These are phyloP conservation scores for Echinochloa phyllopogon DNA, from an alignment of 176 grass and related monocot species.

Conservation along the genomic window DNA sequence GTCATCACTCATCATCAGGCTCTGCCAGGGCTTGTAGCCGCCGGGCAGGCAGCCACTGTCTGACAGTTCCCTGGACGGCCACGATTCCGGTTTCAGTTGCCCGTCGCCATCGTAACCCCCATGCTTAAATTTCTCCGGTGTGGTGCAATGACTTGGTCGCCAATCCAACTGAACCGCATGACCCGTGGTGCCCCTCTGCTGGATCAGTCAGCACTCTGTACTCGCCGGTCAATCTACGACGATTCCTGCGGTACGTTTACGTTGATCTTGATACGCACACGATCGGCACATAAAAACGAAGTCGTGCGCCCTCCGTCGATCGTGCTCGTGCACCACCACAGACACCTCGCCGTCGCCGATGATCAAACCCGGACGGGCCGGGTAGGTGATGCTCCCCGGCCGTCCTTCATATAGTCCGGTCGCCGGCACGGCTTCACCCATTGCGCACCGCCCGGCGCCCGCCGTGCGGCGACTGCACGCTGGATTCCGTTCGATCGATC, in stretches of 20 bases:
- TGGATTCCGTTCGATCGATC: no score
- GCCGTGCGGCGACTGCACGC: not conserved
- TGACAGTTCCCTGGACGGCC: not conserved
- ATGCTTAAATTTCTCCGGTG: not conserved
- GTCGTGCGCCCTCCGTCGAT: no score
- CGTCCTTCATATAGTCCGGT: no score
- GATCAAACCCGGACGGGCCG: no score
- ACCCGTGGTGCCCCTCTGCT: not conserved
- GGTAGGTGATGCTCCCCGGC: no score
- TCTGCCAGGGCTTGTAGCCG: not conserved
- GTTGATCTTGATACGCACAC: not conserved
- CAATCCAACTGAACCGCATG: slow-evolving; percentile 11
- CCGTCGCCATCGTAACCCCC: slow-evolving; percentile 30
- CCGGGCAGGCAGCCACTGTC: not conserved
- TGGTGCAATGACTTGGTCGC: slow-evolving; percentile 33
- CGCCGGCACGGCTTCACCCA: not conserved
- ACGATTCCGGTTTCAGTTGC: slow-evolving; percentile 35
- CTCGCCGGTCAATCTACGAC: not conserved
- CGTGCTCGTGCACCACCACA: no score
- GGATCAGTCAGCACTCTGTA: not conserved
- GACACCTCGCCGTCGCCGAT: no score
- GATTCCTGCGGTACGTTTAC: not conserved
- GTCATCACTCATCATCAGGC: not conserved
- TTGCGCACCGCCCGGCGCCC: not conserved
- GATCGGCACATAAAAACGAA: not conserved